Percentiles rank a stretch among this genome's conserved stretches.
These are phyloP conservation scores for Plasmodium sp. DNA, from an alignment of 169 alveolate genomes.

Conservation along the genomic window DNA sequence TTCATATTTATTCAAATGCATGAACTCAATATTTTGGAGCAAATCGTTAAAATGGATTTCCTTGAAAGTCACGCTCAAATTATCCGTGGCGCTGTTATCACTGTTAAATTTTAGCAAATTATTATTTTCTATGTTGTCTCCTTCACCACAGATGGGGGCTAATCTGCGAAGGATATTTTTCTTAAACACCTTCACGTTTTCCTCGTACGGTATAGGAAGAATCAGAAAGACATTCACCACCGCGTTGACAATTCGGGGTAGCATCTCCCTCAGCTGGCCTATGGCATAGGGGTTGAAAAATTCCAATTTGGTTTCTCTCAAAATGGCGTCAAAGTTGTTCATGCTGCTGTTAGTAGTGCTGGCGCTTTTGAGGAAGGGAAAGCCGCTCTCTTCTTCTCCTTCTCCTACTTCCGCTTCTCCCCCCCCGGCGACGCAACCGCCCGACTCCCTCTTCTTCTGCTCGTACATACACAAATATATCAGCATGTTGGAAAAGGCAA, in stretches of 20 bases:
- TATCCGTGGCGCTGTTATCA: constrained; percentile 24
- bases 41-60: constrained; percentile 42
- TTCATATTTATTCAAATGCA: constrained; percentile 64
- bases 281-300: constrained; percentile 28
- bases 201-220: constrained; percentile 66
- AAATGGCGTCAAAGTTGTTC: constrained; percentile 19
- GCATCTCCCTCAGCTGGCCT: neutral
- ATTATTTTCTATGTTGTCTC: constrained; percentile 47
- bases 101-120: constrained; percentile 30
- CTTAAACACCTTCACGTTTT: constrained; percentile 20
- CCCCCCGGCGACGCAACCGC: neutral
- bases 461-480: constrained; percentile 55
- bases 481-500: constrained; percentile 29
- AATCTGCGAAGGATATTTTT: constrained; percentile 42
- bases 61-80: neutral
- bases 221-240: constrained; percentile 44
- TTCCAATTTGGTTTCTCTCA: constrained; percentile 16
- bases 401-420: neutral
- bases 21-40: constrained; percentile 47
- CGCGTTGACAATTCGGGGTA: constrained; percentile 38
- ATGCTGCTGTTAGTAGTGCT: neutral
- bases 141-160: constrained; percentile 71
- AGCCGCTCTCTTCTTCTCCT: neutral
- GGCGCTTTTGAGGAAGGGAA: constrained; percentile 9
- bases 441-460: neutral